Evolutionary conservation across 371 early-diverging fungal genomes (phyloP).

Genomic region (Funneliformis caledonium): DNA sequence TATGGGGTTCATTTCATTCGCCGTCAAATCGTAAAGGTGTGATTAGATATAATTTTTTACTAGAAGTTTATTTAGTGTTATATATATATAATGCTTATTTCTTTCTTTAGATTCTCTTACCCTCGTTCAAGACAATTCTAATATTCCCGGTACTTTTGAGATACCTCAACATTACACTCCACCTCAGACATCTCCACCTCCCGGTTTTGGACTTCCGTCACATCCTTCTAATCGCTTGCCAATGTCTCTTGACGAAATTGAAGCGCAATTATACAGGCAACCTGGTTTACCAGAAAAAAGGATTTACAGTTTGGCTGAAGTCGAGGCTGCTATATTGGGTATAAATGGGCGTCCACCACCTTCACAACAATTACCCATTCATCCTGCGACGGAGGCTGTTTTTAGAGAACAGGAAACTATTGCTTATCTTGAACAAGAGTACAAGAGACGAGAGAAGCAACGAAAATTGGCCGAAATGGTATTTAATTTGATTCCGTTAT

Average conservation of each 20-base stretch:
- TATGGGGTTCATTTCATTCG: constrained; percentile 30
- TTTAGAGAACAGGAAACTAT: constrained; percentile 40
- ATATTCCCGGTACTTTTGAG: background rate
- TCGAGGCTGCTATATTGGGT: constrained; percentile 67
- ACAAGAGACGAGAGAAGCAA: constrained; percentile 50
- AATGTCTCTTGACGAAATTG: constrained; percentile 59
- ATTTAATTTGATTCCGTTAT: background rate
- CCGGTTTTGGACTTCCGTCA: constrained; percentile 41
- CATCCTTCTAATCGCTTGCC: constrained; percentile 39
- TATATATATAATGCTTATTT: background rate
- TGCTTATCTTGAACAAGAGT: constrained; percentile 43
- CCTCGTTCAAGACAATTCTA: background rate
- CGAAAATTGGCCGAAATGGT: constrained; percentile 54
- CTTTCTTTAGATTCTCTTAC: constrained; percentile 2
- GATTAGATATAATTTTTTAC: background rate
- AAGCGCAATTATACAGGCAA: constrained; percentile 51
- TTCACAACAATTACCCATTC: constrained; percentile 40
- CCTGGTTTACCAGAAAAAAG: constrained; percentile 48
- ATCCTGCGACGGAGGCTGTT: constrained; percentile 9
- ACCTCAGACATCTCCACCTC: constrained; percentile 46
- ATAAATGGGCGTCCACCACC: constrained; percentile 47
- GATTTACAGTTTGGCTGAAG: constrained; percentile 70
- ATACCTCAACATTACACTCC: constrained; percentile 37
- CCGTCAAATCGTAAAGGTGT: constrained; percentile 20
- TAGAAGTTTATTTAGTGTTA: background rate